Evolutionary conservation across 306 rosid genomes (phyloP).

Genomic region (Prunus salicina): DNA sequence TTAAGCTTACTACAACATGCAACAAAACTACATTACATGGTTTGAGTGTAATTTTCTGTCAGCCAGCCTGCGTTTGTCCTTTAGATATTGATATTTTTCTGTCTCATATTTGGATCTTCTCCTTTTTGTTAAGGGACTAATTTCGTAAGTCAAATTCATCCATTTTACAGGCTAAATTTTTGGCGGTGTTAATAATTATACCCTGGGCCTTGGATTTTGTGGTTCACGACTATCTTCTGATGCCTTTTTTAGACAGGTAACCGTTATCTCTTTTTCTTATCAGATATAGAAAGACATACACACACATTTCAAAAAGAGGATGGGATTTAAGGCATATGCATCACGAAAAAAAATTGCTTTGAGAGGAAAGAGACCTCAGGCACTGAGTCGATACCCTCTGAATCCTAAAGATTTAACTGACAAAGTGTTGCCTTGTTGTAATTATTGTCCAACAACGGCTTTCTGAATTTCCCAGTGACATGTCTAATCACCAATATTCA

Average conservation of each 20-base stretch:
- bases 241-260: constrained; percentile 97
- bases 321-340: no score
- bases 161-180: constrained; percentile 77
- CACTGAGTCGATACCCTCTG: no score
- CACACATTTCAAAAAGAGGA: neutral
- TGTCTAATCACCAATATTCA: neutral
- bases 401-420: no score
- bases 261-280: neutral
- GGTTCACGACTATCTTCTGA: constrained; percentile 88
- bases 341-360: no score
- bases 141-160: constrained; percentile 16
- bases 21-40: neutral
- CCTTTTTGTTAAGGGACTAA: neutral
- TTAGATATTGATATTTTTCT: constrained; percentile 11
- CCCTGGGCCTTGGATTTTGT: constrained; percentile 91
- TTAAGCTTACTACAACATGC: neutral
- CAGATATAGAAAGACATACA: neutral
- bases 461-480: neutral
- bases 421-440: neutral
- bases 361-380: no score
- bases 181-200: constrained; percentile 67
- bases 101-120: neutral
- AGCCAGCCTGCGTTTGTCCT: neutral
- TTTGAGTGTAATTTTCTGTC: neutral
- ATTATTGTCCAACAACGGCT: no score